Evolutionary conservation across 2,329 filamentous ascomycete species (phyloP), one percentile per base, ranked within the genome.

Genomic region (Cladosporium sp.): DNA sequence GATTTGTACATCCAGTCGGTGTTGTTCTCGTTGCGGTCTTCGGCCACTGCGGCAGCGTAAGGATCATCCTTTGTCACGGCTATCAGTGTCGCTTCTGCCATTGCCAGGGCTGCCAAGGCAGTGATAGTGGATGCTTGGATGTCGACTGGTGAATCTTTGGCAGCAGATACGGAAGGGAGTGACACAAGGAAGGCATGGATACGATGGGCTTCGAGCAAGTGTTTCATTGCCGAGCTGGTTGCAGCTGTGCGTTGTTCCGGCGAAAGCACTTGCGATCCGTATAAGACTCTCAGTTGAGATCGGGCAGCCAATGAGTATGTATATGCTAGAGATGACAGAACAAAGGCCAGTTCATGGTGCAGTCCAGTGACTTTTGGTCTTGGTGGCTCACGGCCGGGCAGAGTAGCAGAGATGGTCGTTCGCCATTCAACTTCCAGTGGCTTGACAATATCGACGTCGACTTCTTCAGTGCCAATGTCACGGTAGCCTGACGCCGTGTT

Each of bases 1-100:
- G 92, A 87, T 73, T 91, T 92, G 78, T 95, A 96, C 93, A 98
- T 98, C 94, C 94, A 99, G 71, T 98, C 94, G 68, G 87, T 92
- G 77, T 93, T 92, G 71, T 90, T 88, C 63, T 89, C 87, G 75
- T 96, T 96, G 58, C 93, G 86, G 65, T 90, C 87, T 73, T 96
- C 92, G 0, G 92, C 88, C 2, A 96, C 90, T 7, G 89, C 86
- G 1, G 90, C 88, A 1, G 94, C 90, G 74, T 97, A 98, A 0
- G 94, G 93, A 74, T 99, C 95, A 75, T 98, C 94, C 73, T 98
- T 98, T 59, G 96, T 78, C 0, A 98, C 92, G 0, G 92, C 92
- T 1, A 97, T 86, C 1, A 98, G 84, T 0, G 93, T 97, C 0
- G 93, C 93, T 79, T 97, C 94, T 1, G 93, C 92, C 36, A 95